These are phyloP conservation scores for Vishniacozyma victoriae DNA, from an alignment of 768 basidiomycete genomes.

Conservation along the genomic window DNA sequence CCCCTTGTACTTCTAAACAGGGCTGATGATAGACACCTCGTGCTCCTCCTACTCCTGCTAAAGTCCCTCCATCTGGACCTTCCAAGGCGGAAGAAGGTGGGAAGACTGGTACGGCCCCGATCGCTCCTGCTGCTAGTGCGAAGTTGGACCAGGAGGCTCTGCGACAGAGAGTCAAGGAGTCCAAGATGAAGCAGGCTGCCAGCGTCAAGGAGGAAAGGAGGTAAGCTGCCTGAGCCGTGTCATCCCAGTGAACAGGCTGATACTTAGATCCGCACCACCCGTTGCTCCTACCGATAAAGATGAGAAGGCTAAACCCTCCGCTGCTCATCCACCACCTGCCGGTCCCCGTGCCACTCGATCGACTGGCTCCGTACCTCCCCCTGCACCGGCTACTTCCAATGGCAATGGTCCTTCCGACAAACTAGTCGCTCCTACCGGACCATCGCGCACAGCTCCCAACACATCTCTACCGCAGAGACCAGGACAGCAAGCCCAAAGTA, in stretches of 20 bases:
- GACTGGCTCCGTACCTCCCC: constrained; percentile 3
- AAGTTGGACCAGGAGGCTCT: constrained; percentile 16
- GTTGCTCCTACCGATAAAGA: background rate
- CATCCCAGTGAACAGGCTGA: background rate
- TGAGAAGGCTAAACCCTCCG: background rate
- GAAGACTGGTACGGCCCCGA: too few relatives aligned
- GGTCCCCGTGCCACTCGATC: constrained; percentile 26
- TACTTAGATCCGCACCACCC: background rate
- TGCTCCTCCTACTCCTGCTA: too few relatives aligned
- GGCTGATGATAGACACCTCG: too few relatives aligned
- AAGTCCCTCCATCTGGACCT: too few relatives aligned
- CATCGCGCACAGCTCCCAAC: constrained; percentile 6
- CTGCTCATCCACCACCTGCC: constrained; percentile 11
- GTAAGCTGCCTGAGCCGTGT: constrained; percentile 4
- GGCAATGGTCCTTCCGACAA: background rate
- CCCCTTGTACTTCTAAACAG: too few relatives aligned
- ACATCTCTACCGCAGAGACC: constrained; percentile 3
- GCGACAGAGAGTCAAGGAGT: constrained; percentile 20
- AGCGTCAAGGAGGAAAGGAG: constrained; percentile 12
- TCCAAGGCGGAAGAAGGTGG: too few relatives aligned
- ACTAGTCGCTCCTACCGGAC: constrained; percentile 11
- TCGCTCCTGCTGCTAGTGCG: too few relatives aligned
- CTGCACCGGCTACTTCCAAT: background rate
- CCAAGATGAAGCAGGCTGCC: background rate
- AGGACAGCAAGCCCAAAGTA: constrained; percentile 1